Base-by-base conservation (phyloP, 192 early-diverging fungal species). In the Podila minutissima region DNA sequence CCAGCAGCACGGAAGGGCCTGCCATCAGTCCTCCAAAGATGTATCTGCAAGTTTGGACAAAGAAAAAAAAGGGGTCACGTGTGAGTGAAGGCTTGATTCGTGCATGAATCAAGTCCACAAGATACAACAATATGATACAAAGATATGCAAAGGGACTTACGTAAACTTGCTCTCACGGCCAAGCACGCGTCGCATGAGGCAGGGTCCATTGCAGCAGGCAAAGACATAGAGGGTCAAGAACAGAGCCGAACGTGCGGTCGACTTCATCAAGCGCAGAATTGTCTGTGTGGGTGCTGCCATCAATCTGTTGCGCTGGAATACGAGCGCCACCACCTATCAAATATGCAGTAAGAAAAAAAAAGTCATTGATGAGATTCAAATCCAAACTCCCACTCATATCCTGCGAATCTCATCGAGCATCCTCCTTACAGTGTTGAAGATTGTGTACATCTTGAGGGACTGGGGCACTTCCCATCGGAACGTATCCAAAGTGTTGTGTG, bases 361-460 rank as follows among this genome's bases (percentile, higher is more conserved):
- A 4, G 12, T 3, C 0, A 12, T 12, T 41, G 13, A 17, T 46
- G 41, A 46, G 41, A 17, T 10, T 37, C 35, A 46, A 46, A 4
- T 46, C 0, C 41, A 41, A 12, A 41, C 9, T 4, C 41, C 41
- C 12, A 12, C 7, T n/a, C 41, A 46, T 22, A 4, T 46, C 12
- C 13, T 15, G 13, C 15, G 41, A 10, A 3, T 17, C 8, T 46
- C 41, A 17, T 46, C 13, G 13, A 11, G 41, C 41, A 46, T 46
- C 13, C 3, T 46, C 28, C 83, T 72, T 76, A 85, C 79, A 2
- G 81, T 65, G 69, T 92, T 92, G 50, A 92, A 68, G 13, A 89
- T 86, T 29, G 83, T 69, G 65, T 91, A 91, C 24, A 92, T 69
- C 37, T 83, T 84, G 62, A 91, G 58, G 5, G 88, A 82, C 33